Evolutionary conservation across 352 stramenopile genomes (phyloP), one percentile per base, ranked within the genome.

Genomic region (Globisporangium nagaii): DNA sequence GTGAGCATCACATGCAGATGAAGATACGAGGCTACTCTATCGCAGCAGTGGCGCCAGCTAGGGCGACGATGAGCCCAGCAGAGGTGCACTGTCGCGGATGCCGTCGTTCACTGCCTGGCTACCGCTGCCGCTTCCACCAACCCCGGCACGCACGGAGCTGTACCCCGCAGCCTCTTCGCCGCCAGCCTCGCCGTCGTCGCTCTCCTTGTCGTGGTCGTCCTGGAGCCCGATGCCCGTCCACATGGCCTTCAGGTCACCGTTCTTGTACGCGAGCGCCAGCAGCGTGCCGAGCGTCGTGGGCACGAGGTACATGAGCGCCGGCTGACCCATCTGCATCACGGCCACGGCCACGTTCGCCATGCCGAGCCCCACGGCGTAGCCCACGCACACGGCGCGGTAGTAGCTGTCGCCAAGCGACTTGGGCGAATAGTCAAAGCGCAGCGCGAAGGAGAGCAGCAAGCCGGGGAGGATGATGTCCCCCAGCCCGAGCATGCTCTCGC

Each of bases 391-490:
- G 0, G 84, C 75, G 24, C 66, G 56, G 65, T 97, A 98, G 75
- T 98, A 98, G 37, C 73, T 75, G 8, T 71, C 61, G 0, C 66
- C 59, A 4, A 68, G 52, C 24, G 64, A 73, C 42, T 66, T 54
- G 17, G 57, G 30, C 3, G 62, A 65, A 48, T 90, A 95, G 78
- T 98, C 96, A 56, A 94, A 98, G 9, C 93, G 84, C 17, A 93
- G 70, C 1, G 84, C 84, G 66, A 98, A 98, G 44, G 90, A 94
- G 12, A 98, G 69, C 31, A 99, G 66, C 58, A 99, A 74, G 2
- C 96, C 95, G 7, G 94, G 94, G 31, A 98, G 56, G 19, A 98
- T 96, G 58, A 99, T 98, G 75, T 99, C 96, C 9, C 96, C 96
- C 3, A 99, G 69, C 53, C 96, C 96, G 13, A 99, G 73, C 81